Conservation (phyloP, 208 protist genomes). For the Trypanosoma melophagium region DNA sequence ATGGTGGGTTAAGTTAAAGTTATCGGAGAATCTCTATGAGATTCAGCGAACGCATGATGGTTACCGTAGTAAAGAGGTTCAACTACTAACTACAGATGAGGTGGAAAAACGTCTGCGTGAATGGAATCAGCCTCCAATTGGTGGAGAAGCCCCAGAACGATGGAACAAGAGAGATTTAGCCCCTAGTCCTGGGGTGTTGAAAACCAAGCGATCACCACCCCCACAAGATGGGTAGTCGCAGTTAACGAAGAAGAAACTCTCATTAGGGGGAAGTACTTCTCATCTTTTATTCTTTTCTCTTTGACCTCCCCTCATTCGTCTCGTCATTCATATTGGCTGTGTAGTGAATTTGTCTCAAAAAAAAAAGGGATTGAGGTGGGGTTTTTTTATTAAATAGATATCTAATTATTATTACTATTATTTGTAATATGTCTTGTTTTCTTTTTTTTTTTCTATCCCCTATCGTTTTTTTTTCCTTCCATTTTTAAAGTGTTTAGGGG, state of each 20-base stretch:
- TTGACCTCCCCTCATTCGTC: too few relatives aligned
- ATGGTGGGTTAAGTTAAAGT: constrained; percentile 71
- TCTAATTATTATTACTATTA: neutral
- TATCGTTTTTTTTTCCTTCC: constrained; percentile 7
- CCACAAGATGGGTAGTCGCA: neutral
- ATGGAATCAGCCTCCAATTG: constrained; percentile 28
- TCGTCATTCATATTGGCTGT: too few relatives aligned
- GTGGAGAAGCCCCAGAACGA: constrained; percentile 31
- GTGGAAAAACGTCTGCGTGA: constrained; percentile 33
- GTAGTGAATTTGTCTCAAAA: too few relatives aligned
- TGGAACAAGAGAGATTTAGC: constrained; percentile 21
- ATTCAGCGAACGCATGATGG: constrained; percentile 56
- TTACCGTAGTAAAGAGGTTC: constrained; percentile 46
- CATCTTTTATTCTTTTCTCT: neutral
- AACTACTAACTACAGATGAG: constrained; percentile 28
- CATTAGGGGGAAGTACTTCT: neutral
- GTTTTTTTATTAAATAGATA: neutral
- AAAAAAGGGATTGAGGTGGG: too few relatives aligned
- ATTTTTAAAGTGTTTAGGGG: too few relatives aligned
- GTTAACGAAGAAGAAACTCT: neutral
- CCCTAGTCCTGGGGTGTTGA: constrained; percentile 5
- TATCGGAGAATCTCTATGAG: constrained; percentile 40
- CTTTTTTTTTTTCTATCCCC: neutral
- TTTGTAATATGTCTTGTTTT: neutral
- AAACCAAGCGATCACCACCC: constrained; percentile 8